Percentiles rank a stretch among this genome's conserved stretches.
Conservation (phyloP, 495 filamentous ascomycete species). For the Xylaria venustula region DNA sequence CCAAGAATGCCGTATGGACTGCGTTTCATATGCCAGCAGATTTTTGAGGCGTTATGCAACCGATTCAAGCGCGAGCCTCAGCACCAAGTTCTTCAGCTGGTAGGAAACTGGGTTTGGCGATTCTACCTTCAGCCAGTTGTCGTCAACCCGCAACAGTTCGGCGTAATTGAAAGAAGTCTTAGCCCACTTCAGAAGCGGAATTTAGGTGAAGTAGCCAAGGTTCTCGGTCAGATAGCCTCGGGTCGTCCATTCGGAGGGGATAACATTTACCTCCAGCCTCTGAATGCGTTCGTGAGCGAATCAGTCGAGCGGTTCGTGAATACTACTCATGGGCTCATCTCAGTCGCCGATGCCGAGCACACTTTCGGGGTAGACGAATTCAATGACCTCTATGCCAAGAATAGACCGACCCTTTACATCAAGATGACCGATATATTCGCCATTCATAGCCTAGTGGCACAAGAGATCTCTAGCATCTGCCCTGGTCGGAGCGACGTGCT, state of each 20-base stretch:
- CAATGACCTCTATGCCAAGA: conserved; percentile 94
- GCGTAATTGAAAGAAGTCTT: conserved; percentile 81
- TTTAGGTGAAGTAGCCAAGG: conserved; percentile 84
- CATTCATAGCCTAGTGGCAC: conserved; percentile 83
- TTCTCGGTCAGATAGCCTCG: conserved; percentile 80
- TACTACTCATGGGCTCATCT: conserved; percentile 72
- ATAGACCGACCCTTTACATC: conserved; percentile 95
- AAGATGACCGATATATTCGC: conserved; percentile 98
- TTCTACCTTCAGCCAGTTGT: conserved; percentile 91
- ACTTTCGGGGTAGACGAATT: conserved; percentile 98
- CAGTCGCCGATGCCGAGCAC: conserved; percentile 78
- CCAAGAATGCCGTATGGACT: conserved; percentile 91
- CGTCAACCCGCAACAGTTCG: conserved; percentile 80
- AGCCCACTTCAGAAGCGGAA: conserved; percentile 93
- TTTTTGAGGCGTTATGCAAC: conserved; percentile 70
- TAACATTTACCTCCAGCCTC: conserved; percentile 90
- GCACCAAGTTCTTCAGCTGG: conserved; percentile 74
- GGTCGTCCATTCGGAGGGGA: conserved; percentile 89
- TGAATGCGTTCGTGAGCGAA: conserved; percentile 86
- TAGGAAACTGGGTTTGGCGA: conserved; percentile 88
- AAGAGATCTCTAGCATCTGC: conserved; percentile 73
- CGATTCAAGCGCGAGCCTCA: conserved; percentile 79
- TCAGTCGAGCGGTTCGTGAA: conserved; percentile 77
- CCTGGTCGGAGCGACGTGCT: conserved; percentile 81
- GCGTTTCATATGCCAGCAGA: conserved; percentile 83